Conservation (phyloP, 495 filamentous ascomycete genomes). For the Neurospora discreta region DNA sequence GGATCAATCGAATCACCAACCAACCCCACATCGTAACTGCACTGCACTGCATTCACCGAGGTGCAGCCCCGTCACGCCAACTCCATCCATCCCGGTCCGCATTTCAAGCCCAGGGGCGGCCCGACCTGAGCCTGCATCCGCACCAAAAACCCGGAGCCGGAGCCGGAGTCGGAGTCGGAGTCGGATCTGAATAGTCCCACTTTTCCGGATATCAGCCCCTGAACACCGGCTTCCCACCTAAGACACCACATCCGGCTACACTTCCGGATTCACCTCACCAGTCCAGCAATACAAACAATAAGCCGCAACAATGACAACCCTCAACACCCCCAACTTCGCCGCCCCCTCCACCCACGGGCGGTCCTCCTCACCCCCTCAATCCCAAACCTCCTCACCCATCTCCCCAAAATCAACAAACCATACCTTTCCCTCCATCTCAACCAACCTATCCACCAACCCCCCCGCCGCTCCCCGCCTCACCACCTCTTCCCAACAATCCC, state of each 20-base stretch:
- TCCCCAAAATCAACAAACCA: constrained; percentile 16
- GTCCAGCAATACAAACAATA: background rate
- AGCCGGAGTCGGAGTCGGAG: background rate
- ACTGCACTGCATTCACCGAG: background rate
- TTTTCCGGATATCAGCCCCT: background rate
- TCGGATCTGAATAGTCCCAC: background rate
- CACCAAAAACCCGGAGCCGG: background rate
- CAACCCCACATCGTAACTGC: background rate
- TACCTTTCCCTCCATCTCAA: background rate
- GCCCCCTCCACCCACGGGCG: constrained; percentile 16
- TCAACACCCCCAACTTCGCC: background rate
- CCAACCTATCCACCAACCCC: constrained; percentile 35
- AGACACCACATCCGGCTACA: background rate
- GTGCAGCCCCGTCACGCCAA: background rate
- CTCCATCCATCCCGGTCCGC: background rate
- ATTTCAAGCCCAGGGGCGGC: background rate
- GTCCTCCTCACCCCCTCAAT: constrained; percentile 19
- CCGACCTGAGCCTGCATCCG: background rate
- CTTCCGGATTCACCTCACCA: background rate
- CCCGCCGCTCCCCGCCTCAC: constrained; percentile 16
- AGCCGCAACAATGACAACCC: background rate
- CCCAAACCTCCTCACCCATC: constrained; percentile 20
- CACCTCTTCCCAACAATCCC: constrained; percentile 16
- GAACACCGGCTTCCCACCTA: background rate
- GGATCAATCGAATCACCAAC: background rate